phyloP scores from a whole-genome alignment of 2,329 filamentous ascomycete species.

The Pseudogymnoascus sp. region DNA sequence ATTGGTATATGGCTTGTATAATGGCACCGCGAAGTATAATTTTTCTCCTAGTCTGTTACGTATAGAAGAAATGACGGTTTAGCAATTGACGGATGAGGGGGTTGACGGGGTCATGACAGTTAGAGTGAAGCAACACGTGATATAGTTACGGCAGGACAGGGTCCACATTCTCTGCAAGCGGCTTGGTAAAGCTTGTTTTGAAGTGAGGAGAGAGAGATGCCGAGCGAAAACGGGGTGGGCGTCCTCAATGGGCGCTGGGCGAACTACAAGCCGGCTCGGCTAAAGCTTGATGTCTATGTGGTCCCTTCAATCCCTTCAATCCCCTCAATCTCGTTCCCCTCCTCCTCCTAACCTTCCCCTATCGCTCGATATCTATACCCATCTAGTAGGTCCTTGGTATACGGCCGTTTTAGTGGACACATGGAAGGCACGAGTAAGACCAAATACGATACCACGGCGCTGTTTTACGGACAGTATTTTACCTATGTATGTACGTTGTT shows the following conservation, averaged over 20 bases:
- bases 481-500: not conserved
- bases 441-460: not conserved
- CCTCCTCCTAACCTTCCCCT: not conserved
- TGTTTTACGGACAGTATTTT: not conserved
- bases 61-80: not conserved
- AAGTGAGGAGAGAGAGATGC: not conserved
- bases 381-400: not conserved
- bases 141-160: not conserved
- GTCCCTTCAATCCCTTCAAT: not conserved
- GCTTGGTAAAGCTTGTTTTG: slow-evolving; percentile 4
- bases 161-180: not conserved
- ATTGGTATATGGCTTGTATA: not conserved
- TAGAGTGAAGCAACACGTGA: not conserved
- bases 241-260: not conserved
- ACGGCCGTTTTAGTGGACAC: not conserved
- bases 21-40: not conserved
- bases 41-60: too few relatives aligned
- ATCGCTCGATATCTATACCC: not conserved
- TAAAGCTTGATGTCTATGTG: not conserved
- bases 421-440: not conserved
- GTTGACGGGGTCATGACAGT: too few relatives aligned
- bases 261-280: not conserved
- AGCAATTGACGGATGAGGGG: not conserved
- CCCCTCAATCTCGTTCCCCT: not conserved
- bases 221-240: not conserved